Conservation (phyloP, 2,329 filamentous ascomycete genomes). For the Metarhizium album region DNA sequence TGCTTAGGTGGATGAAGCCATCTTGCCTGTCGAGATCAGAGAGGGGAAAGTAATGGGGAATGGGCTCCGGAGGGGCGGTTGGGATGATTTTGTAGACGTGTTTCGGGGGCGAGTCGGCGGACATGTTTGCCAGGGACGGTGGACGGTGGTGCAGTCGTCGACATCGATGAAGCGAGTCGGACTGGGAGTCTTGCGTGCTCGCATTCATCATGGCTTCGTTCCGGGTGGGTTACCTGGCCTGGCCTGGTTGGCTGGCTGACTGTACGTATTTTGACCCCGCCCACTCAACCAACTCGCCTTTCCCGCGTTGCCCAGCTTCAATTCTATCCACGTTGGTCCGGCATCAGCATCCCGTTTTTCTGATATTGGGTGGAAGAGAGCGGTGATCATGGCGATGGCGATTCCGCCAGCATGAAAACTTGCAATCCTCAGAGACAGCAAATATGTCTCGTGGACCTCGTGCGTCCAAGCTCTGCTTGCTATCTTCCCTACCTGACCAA, state of each 20-base stretch:
- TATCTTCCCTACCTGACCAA: constrained; percentile 45
- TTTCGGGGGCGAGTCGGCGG: constrained; percentile 17
- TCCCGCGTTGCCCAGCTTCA: too few relatives aligned
- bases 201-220: too few relatives aligned
- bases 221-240: too few relatives aligned
- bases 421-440: background rate
- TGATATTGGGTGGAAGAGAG: background rate
- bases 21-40: constrained; percentile 49
- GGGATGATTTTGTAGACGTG: constrained; percentile 53
- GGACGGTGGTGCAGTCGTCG: too few relatives aligned
- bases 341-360: too few relatives aligned
- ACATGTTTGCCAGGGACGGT: background rate
- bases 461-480: constrained; percentile 53
- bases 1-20: constrained; percentile 52
- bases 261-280: too few relatives aligned
- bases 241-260: too few relatives aligned
- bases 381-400: background rate
- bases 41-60: constrained; percentile 43
- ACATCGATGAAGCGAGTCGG: too few relatives aligned
- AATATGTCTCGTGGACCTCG: constrained; percentile 49
- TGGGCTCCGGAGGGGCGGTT: constrained; percentile 37
- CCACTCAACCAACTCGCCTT: too few relatives aligned
- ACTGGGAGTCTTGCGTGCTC: too few relatives aligned
- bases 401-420: background rate
- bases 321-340: background rate